Evolutionary conservation across 2,329 filamentous ascomycete genomes (phyloP), one percentile per base, ranked within the genome.

Genomic region (Aphanocladium album): DNA sequence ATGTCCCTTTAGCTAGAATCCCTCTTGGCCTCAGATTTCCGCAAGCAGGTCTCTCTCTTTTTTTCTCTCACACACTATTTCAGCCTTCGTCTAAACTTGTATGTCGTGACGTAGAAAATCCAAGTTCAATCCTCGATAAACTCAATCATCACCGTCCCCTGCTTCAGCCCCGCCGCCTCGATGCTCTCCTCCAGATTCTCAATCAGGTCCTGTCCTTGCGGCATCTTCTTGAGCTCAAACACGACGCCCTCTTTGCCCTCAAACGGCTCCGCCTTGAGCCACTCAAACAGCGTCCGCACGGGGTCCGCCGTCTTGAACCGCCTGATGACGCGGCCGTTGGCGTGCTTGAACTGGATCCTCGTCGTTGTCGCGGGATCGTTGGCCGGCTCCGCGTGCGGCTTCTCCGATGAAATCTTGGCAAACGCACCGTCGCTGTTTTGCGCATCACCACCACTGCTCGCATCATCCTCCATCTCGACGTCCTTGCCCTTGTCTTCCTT

Each of bases 71-170:
- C n/a, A n/a, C n/a, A n/a, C n/a, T n/a, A n/a, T n/a, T n/a, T n/a
- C n/a, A n/a, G n/a, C n/a, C n/a, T n/a, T n/a, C n/a, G n/a, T n/a
- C n/a, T n/a, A n/a, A n/a, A n/a, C n/a, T n/a, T n/a, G n/a, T n/a
- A n/a, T n/a, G n/a, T n/a, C n/a, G n/a, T n/a, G n/a, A n/a, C n/a
- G n/a, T n/a, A n/a, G n/a, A n/a, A 25, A 37, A 17, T 12, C 17
- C n/a, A 14, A 19, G 9, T 41, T 66, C 65, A 77, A 33, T 83
- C 80, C 72, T 90, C 88, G 61, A 90, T 75, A 70, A 92, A 96
- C 73, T 97, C 95, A 66, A 99, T 88, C 91, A 97, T 97, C 8
- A 99, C 89, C 0, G 92, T 96, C 3, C 89, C 92, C 70, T 96
- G 93, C 79, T 95, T 96, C 67, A 99, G 75, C 0, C 93, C 91